Evolutionary conservation across 192 early-diverging fungal species (phyloP), one percentile per base, ranked within the genome.

Genomic region (Umbelopsis sp.): DNA sequence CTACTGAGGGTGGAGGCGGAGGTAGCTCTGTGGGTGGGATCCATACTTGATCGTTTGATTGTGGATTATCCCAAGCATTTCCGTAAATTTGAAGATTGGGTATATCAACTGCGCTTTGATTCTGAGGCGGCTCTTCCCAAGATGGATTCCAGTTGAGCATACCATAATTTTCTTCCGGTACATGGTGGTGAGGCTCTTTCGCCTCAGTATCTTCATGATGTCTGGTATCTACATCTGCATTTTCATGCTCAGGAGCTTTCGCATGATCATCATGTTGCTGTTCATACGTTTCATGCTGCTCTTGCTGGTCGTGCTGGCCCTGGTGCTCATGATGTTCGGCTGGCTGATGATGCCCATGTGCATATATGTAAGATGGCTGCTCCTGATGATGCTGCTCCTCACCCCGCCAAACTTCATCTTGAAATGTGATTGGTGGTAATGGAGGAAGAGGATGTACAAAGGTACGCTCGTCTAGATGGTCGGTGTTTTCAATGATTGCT

Each of bases 61-160:
- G 25, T 1, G 71, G 68, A 15, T 73, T 48, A 41, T 78, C 76
- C 76, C 76, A 78, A 22, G n/a, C 65, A 67, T 78, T 78, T 2
- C 33, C 33, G 22, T 67, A 78, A 10, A 66, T 27, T 11, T 45
- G 65, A 66, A 66, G 41, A 22, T 66, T 37, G 7, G 75, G 75
- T 41, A 77, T 66, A 23, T 69, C 41, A 51, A 69, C 49, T 13
- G 55, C 49, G 48, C 46, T 37, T 12, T 64, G 61, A n/a, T 58
- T 70, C 27, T 41, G 64, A 4, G 74, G 74, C 16, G 74, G 74
- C 6, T 58, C 48, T 21, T 75, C 55, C 23, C 61, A 58, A 1
- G 74, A 48, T 18, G 74, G 74, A 64, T 75, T 66, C 74, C 74
- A 75, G 10, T 70, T 49, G 13, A 75, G 49, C 68, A 75, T 75